These are phyloP conservation scores for Phaeomoniella chlamydospora DNA, from an alignment of 2,329 filamentous ascomycete species.

Conservation along the genomic window DNA sequence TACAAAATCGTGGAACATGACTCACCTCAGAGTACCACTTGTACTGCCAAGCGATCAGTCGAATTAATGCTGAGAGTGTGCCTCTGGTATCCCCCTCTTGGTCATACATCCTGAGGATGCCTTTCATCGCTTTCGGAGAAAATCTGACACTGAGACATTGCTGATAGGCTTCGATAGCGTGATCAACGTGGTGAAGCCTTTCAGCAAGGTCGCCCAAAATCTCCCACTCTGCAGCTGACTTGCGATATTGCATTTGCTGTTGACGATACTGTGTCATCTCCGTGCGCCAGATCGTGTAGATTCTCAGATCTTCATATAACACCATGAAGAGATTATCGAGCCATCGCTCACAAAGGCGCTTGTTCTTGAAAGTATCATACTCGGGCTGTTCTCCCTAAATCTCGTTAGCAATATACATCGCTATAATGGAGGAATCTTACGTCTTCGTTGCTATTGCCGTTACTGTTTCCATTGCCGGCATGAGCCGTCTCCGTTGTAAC, in stretches of 20 bases:
- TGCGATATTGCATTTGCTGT: slow-evolving; percentile 90
- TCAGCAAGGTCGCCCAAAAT: slow-evolving; percentile 88
- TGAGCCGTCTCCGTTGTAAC: slow-evolving; percentile 66
- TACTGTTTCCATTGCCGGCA: slow-evolving; percentile 51
- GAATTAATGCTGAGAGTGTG: slow-evolving; percentile 71
- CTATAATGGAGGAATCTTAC: no score
- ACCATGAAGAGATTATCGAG: slow-evolving; percentile 99
- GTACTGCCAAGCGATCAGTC: slow-evolving; percentile 95
- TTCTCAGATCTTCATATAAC: slow-evolving; percentile 88
- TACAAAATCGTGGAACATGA: slow-evolving; percentile 1
- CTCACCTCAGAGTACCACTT: slow-evolving; percentile 90
- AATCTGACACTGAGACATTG: slow-evolving; percentile 78
- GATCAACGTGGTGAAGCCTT: slow-evolving; percentile 78
- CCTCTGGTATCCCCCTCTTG: slow-evolving; percentile 64
- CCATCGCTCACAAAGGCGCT: slow-evolving; percentile 93
- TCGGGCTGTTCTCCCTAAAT: neutral
- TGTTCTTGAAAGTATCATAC: slow-evolving; percentile 88
- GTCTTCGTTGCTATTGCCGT: no score
- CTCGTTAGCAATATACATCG: no score
- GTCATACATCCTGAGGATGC: slow-evolving; percentile 69
- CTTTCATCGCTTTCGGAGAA: slow-evolving; percentile 80
- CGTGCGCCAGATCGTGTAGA: slow-evolving; percentile 98
- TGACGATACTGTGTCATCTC: slow-evolving; percentile 93
- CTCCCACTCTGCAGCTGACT: slow-evolving; percentile 95
- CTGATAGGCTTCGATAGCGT: slow-evolving; percentile 85